phyloP scores from a whole-genome alignment of 2,329 filamentous ascomycete species.

The Exophiala calicioides region DNA sequence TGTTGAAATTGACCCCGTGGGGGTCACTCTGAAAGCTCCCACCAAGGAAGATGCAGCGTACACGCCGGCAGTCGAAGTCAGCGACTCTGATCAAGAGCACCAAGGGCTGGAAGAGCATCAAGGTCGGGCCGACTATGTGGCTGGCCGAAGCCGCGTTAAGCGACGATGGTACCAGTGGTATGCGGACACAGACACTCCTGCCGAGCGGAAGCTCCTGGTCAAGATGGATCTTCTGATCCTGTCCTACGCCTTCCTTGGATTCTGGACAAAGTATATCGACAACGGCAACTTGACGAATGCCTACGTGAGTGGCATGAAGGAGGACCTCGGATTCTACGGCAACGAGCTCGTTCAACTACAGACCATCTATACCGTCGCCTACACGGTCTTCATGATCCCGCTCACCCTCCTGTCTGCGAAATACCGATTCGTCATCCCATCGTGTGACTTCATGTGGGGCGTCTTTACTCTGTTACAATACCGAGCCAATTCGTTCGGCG shows the following conservation, averaged over 20 bases:
- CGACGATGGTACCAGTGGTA: constrained; percentile 43
- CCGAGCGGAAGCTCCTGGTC: constrained; percentile 47
- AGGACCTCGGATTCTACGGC: constrained; percentile 50
- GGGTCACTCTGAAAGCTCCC: not conserved
- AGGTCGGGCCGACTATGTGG: not conserved
- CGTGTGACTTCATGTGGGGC: constrained; percentile 36
- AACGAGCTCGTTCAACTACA: constrained; percentile 48
- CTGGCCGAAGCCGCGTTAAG: not conserved
- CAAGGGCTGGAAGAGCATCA: not conserved
- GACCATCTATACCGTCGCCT: constrained; percentile 17
- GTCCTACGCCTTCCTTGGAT: constrained; percentile 46
- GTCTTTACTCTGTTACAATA: constrained; percentile 32
- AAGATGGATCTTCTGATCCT: constrained; percentile 55
- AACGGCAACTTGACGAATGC: constrained; percentile 45
- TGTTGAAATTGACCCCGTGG: not conserved
- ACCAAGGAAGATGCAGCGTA: not conserved
- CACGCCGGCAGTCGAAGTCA: not conserved
- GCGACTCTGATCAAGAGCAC: constrained; percentile 1
- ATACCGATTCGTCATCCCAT: constrained; percentile 34
- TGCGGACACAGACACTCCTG: constrained; percentile 49
- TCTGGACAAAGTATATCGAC: constrained; percentile 47
- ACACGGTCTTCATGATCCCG: constrained; percentile 47
- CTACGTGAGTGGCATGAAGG: constrained; percentile 39
- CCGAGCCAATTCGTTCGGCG: constrained; percentile 8
- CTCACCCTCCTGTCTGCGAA: constrained; percentile 51